Base-by-base conservation (phyloP, 2,329 filamentous ascomycete species). In the Arthrinium puccinioides region DNA sequence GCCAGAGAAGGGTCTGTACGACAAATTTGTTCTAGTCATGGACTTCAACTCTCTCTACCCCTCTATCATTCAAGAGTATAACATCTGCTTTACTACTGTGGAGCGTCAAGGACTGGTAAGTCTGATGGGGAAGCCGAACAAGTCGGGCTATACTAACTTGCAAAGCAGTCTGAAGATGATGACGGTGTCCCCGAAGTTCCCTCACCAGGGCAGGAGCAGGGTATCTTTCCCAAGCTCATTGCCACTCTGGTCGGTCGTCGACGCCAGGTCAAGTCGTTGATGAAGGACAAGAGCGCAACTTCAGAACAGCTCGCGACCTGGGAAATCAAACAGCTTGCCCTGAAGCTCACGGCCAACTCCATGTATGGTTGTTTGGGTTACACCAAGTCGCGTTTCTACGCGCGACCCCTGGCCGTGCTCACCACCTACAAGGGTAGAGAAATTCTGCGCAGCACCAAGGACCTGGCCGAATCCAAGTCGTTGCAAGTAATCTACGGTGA, bases 301-400 rank as follows among this genome's bases (percentile, higher is more conserved):
- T 56, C 82, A 0, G 89, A 97, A 54, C 76, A 98, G 59, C 75
- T 94, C 39, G 84, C 88, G 4, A 88, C 90, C 0, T 98, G 90
- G 89, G 92, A 98, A 49, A 97, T 96, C 55, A 97, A 95, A 66
- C 92, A 98, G 62, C 72, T 95, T 59, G 94, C 92, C 20, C 66
- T 98, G 54, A 98, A 98, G 66, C 77, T 98, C 36, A 98, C 94
- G 29, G 92, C 92, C 55, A 98, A 98, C 66, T 97, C 90, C 48
- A 98, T 98, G 94, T 98, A 98, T 61, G 92, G 92, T 50, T 98
- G 92, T 73, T 69, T 98, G 60, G 92, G 92, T 50, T 98, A 96
- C 59, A 90, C 87, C 10, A 94, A 89, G 57, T 97, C 92, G 40
- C 86, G 92, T 35, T 98, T 98, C 67, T 98, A 98, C 54, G 92